Conservation (phyloP, 495 filamentous ascomycete species). For the Platismatia glauca region DNA sequence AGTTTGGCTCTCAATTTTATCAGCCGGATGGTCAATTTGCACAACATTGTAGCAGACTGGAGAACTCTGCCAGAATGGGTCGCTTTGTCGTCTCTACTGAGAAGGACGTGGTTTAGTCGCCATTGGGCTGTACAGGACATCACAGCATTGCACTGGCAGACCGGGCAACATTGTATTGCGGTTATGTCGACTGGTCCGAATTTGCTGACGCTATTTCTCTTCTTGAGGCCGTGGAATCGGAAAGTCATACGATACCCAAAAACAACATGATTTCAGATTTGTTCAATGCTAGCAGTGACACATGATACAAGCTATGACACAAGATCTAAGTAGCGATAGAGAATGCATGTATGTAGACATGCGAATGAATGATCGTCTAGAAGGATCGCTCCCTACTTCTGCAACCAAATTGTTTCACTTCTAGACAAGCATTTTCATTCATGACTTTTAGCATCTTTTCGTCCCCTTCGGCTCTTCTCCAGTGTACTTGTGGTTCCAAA, state of each 20-base stretch:
- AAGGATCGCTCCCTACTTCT: too few relatives aligned
- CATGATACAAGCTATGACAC: too few relatives aligned
- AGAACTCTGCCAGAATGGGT: slow-evolving; percentile 22
- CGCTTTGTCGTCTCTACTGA: slow-evolving; percentile 28
- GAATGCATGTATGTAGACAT: too few relatives aligned
- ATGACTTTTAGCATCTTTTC: too few relatives aligned
- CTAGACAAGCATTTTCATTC: too few relatives aligned
- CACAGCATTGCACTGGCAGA: slow-evolving; percentile 29
- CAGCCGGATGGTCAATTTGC: slow-evolving; percentile 18
- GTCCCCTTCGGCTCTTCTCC: too few relatives aligned
- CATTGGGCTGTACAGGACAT: slow-evolving; percentile 36
- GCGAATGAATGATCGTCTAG: too few relatives aligned
- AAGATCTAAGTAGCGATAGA: too few relatives aligned
- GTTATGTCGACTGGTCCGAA: neutral
- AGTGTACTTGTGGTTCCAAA: too few relatives aligned
- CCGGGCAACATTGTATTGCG: slow-evolving; percentile 1
- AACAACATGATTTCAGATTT: neutral
- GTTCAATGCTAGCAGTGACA: too few relatives aligned
- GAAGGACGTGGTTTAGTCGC: slow-evolving; percentile 30
- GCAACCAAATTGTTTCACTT: too few relatives aligned
- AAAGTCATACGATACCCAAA: neutral
- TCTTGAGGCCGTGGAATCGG: neutral
- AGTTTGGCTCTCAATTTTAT: slow-evolving; percentile 15
- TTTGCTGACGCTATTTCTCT: slow-evolving; percentile 9
- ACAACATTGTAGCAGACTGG: slow-evolving; percentile 14